A percentile compares a stretch with the other conserved stretches of the same genome.
Evolutionary conservation across 768 basidiomycete species (phyloP).

Genomic region (Lactarius indigo): DNA sequence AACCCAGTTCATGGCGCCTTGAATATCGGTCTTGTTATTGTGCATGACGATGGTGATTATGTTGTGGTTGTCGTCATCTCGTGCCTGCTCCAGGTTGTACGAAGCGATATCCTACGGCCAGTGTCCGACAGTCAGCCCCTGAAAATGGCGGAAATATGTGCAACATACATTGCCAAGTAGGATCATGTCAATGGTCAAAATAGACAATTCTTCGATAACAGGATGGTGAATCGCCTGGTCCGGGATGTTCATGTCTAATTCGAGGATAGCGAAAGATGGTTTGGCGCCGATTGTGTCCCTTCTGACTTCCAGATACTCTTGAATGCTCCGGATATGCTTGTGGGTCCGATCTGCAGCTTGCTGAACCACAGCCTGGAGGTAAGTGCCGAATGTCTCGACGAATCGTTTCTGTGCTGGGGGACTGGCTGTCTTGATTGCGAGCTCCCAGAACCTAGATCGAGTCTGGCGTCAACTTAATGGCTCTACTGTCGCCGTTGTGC

Average conservation of each 20-base stretch:
- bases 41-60: constrained; percentile 44
- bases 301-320: constrained; percentile 24
- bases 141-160: not conserved
- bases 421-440: constrained; percentile 25
- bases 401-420: constrained; percentile 23
- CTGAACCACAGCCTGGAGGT: constrained; percentile 23
- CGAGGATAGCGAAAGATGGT: constrained; percentile 24
- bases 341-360: constrained; percentile 24
- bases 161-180: constrained; percentile 22
- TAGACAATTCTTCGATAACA: constrained; percentile 18
- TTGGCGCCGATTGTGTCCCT: constrained; percentile 25
- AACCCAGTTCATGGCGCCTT: constrained; percentile 38
- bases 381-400: constrained; percentile 22
- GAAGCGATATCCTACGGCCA: constrained; percentile 32
- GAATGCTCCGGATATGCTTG: constrained; percentile 18
- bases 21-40: constrained; percentile 34
- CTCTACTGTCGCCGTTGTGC: not conserved
- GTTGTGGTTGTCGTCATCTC: constrained; percentile 40
- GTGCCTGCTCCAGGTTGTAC: constrained; percentile 35
- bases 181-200: constrained; percentile 24
- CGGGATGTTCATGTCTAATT: constrained; percentile 20
- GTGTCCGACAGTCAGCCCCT: not conserved
- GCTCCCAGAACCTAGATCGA: constrained; percentile 26
- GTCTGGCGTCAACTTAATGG: not conserved
- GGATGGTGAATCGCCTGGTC: constrained; percentile 22